Evolutionary conservation across 2,329 filamentous ascomycete genomes (phyloP).

Genomic region (Arthroderma sp.): DNA sequence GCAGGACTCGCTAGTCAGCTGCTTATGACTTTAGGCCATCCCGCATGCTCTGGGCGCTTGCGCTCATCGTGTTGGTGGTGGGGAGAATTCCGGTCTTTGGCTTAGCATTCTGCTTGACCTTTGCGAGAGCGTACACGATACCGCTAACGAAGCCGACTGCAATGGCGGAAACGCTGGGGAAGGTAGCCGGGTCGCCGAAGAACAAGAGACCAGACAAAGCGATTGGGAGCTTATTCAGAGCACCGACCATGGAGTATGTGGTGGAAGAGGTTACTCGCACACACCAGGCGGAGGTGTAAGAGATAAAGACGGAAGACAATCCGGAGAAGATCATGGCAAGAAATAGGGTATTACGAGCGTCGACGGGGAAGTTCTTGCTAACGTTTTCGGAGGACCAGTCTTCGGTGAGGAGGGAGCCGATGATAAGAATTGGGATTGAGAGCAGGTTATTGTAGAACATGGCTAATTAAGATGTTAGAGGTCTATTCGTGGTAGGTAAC

Average conservation of each 20-base stretch:
- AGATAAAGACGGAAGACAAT: constrained; percentile 88
- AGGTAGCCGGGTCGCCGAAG: constrained; percentile 85
- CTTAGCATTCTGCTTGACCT: constrained; percentile 62
- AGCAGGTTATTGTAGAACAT: constrained; percentile 99
- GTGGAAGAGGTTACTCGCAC: constrained; percentile 95
- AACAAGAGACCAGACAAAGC: constrained; percentile 86
- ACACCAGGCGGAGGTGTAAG: constrained; percentile 98
- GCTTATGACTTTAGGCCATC: constrained; percentile 62
- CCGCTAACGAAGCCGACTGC: constrained; percentile 82
- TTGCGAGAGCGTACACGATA: constrained; percentile 77
- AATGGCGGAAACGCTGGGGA: constrained; percentile 86
- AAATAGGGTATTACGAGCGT: constrained; percentile 64
- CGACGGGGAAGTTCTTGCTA: constrained; percentile 73
- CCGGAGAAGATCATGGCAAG: constrained; percentile 90
- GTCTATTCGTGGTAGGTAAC: not conserved
- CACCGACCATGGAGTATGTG: constrained; percentile 97
- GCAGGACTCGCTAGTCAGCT: not conserved
- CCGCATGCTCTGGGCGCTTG: constrained; percentile 79
- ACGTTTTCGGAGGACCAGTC: constrained; percentile 87
- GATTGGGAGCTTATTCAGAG: constrained; percentile 94
- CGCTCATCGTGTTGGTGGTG: constrained; percentile 60
- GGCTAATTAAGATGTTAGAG: constrained; percentile 43
- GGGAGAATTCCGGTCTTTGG: constrained; percentile 56
- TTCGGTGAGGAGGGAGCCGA: constrained; percentile 70
- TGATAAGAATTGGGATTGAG: constrained; percentile 79